Evolutionary conservation across 2,329 filamentous ascomycete species (phyloP).

Genomic region (Fusarium circinatum): DNA sequence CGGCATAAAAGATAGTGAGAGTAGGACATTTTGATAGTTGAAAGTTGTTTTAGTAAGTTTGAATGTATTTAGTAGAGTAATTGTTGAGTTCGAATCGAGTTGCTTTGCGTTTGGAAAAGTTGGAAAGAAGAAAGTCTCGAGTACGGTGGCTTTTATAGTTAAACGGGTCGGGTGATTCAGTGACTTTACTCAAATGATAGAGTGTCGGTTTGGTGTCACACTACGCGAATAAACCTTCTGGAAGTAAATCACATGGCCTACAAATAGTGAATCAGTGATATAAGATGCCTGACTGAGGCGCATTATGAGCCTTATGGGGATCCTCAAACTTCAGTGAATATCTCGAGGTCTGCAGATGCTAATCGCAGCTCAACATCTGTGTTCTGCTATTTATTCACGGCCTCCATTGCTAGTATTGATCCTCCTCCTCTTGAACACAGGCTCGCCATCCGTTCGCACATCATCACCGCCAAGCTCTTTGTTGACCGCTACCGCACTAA

Average conservation of each 20-base stretch:
- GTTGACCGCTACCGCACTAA: background rate
- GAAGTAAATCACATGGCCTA: accelerated
- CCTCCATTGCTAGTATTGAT: background rate
- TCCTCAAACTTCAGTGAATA: background rate
- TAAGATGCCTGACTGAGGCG: accelerated
- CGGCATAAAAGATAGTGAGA: background rate
- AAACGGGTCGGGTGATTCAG: background rate
- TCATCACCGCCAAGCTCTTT: accelerated
- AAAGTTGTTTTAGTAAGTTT: background rate
- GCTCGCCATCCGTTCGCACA: background rate
- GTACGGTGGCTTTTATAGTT: background rate
- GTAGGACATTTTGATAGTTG: background rate
- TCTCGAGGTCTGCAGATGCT: no score
- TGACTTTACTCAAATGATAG: background rate
- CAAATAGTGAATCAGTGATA: background rate
- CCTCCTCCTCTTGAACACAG: background rate
- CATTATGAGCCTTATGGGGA: accelerated
- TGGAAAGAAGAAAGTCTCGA: background rate
- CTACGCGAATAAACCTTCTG: accelerated
- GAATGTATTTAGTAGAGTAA: background rate
- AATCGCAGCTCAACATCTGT: no score
- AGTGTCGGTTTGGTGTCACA: accelerated
- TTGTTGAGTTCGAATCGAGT: background rate
- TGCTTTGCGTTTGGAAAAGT: background rate
- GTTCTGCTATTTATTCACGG: accelerated